Evolutionary conservation across 2,329 filamentous ascomycete species (phyloP), one percentile per base, ranked within the genome.

Genomic region (Malbranchea zuffiana): DNA sequence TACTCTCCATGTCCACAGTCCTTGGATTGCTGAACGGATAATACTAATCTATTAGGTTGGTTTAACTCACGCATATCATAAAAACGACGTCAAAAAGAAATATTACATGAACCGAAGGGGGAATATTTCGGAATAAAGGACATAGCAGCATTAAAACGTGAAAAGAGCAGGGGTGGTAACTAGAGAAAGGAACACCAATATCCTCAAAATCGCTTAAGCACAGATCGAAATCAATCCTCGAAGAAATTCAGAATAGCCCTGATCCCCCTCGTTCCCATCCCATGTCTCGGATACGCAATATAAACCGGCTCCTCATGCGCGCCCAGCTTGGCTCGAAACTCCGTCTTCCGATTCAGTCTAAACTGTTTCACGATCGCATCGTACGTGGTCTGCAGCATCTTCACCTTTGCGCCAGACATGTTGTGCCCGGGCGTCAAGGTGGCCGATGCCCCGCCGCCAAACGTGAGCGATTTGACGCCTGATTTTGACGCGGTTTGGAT

Each of bases 191-290:
- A 25, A n/a, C n/a, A n/a, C n/a, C n/a, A n/a, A n/a, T n/a, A n/a
- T n/a, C n/a, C n/a, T n/a, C n/a, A n/a, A n/a, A n/a, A n/a, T n/a
- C n/a, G n/a, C n/a, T n/a, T n/a, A n/a, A n/a, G n/a, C n/a, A n/a
- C n/a, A 6, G 8, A n/a, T n/a, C 5, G 7, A 23, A n/a, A 21
- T 39, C 17, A 65, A 47, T 65, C 83, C 60, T 88, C 82, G 58
- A 94, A 90, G 66, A 93, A 94, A 55, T 80, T 82, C 63, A 94
- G 70, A 48, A 95, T 76, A n/a, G 86, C 84, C 56, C 82, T 76
- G 44, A 86, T 76, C 28, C 86, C 87, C 44, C 78, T 75, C 30
- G 87, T 76, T 1, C 85, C 85, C 18, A 95, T 69, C 5, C 87
- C 86, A 52, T 86, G 79, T 40, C 81, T 78, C 26, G 87, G 87